These are phyloP conservation scores for Orbilia blumenaviensis DNA, from an alignment of 2,329 filamentous ascomycete species.

Conservation along the genomic window DNA sequence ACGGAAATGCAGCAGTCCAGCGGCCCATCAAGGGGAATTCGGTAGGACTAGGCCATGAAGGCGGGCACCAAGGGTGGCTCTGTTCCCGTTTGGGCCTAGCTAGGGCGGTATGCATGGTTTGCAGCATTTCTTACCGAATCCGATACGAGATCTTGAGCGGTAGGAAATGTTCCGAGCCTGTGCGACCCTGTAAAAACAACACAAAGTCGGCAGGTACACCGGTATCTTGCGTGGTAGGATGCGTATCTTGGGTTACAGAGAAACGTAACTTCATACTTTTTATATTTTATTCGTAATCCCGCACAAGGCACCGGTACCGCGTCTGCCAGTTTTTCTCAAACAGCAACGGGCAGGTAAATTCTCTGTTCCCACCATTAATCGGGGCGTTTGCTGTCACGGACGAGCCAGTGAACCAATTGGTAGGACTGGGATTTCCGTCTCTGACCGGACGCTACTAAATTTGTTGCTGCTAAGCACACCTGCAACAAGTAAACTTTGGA, in stretches of 20 bases:
- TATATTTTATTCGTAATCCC: not conserved
- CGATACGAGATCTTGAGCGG: constrained; percentile 19
- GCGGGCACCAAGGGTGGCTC: not conserved
- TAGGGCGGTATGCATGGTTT: not conserved
- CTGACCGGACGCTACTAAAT: constrained; percentile 22
- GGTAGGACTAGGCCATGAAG: not conserved
- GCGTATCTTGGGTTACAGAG: not conserved
- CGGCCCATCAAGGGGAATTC: constrained; percentile 11
- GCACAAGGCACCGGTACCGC: not conserved
- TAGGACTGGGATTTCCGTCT: constrained; percentile 3
- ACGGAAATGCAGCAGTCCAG: constrained; percentile 18
- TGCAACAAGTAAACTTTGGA: constrained; percentile 6
- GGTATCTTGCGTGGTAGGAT: not conserved
- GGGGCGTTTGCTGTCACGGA: constrained; percentile 14
- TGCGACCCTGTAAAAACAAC: not conserved
- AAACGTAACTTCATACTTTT: not conserved
- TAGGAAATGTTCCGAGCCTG: constrained; percentile 4
- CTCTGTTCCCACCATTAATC: not conserved
- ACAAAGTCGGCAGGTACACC: not conserved
- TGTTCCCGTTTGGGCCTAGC: not conserved
- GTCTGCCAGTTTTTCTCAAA: not conserved
- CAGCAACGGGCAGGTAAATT: not conserved
- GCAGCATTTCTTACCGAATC: constrained; percentile 6
- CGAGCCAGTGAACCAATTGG: not conserved
- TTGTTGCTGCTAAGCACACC: not conserved